phyloP scores from a whole-genome alignment of 148 eudicot species.

The Beta vulgaris region DNA sequence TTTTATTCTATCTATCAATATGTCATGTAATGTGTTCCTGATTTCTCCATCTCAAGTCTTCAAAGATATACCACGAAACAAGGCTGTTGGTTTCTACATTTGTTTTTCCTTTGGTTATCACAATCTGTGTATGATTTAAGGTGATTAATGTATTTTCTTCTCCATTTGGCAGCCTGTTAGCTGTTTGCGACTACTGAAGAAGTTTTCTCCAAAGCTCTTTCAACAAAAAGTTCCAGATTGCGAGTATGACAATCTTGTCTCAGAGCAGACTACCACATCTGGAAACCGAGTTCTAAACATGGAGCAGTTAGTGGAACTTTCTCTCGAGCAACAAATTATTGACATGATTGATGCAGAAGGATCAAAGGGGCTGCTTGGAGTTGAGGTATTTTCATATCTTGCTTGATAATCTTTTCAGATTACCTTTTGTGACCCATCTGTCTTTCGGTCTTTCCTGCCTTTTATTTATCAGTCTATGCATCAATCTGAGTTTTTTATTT shows the following conservation, averaged over 20 bases:
- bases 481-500: not conserved
- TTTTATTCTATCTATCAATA: not conserved
- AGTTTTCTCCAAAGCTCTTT: conserved; percentile 67
- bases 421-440: not conserved
- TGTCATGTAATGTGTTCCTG: not conserved
- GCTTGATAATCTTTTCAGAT: not conserved
- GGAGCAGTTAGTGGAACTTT: conserved; percentile 91
- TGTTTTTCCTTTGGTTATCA: not conserved
- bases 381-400: conserved; percentile 49
- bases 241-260: conserved; percentile 43
- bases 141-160: not conserved
- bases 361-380: conserved; percentile 67
- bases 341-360: conserved; percentile 90
- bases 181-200: conserved; percentile 77
- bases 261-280: conserved; percentile 41
- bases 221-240: conserved; percentile 51
- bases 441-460: not conserved
- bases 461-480: not conserved
- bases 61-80: not conserved
- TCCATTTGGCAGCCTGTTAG: conserved; percentile 54
- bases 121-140: not conserved
- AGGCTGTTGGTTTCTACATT: not conserved
- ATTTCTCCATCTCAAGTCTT: conserved; percentile 2
- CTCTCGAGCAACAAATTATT: conserved; percentile 80
- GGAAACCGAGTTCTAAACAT: conserved; percentile 60